Conservation (phyloP, 148 eudicot species). For the Vaccinium macrocarpon region DNA sequence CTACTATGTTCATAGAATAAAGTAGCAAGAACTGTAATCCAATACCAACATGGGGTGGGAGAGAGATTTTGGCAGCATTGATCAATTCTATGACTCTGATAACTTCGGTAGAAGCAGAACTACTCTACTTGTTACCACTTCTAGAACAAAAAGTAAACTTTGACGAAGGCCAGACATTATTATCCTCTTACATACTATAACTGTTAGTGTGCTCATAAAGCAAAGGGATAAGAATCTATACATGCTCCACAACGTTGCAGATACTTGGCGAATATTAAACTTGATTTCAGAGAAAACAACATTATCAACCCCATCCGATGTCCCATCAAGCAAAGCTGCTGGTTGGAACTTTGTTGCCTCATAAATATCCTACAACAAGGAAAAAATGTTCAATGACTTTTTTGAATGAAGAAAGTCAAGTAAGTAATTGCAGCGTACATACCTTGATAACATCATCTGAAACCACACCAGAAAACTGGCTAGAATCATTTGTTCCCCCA, state of each 20-base stretch:
- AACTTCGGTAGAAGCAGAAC: not conserved
- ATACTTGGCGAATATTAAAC: constrained; percentile 45
- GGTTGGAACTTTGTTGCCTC: constrained; percentile 95
- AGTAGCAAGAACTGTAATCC: not conserved
- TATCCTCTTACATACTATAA: not conserved
- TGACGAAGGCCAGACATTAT: not conserved
- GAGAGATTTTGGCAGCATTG: not conserved
- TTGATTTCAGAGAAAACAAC: constrained; percentile 53
- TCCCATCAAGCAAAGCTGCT: constrained; percentile 33
- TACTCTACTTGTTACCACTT: constrained; percentile 3
- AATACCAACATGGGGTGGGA: not conserved
- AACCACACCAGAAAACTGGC: constrained; percentile 92
- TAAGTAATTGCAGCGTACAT: constrained; percentile 10
- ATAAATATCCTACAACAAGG: constrained; percentile 72
- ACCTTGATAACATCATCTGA: constrained; percentile 97
- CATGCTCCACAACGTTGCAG: constrained; percentile 60
- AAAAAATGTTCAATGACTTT: not conserved
- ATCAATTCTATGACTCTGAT: not conserved
- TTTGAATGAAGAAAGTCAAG: not conserved
- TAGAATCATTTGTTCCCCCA: constrained; percentile 95
- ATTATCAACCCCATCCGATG: constrained; percentile 35
- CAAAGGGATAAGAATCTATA: constrained; percentile 27
- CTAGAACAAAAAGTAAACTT: not conserved
- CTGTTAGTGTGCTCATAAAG: not conserved
- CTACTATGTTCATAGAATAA: not conserved